Conservation (phyloP, 2,329 filamentous ascomycete genomes). For the Neonectria punicea region DNA sequence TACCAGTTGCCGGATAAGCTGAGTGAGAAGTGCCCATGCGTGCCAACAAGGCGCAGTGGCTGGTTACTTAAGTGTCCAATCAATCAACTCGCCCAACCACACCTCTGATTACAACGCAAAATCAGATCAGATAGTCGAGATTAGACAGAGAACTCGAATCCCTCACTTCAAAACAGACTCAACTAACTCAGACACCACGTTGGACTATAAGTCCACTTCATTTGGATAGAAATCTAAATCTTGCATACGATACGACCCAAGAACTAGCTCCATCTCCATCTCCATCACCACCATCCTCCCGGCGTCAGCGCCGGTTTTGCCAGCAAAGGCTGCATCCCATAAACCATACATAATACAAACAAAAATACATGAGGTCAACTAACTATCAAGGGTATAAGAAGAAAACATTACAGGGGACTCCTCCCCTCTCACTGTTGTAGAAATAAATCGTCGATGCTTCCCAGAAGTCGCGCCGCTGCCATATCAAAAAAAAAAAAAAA, state of each 20-base stretch:
- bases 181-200: background rate
- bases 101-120: background rate
- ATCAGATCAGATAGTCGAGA: background rate
- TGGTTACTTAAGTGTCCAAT: background rate
- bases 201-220: background rate
- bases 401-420: constrained; percentile 25
- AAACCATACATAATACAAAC: constrained; percentile 26
- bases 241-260: background rate
- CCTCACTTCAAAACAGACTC: background rate
- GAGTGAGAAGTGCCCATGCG: background rate
- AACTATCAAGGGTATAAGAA: constrained; percentile 34
- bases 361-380: constrained; percentile 35
- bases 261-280: constrained; percentile 2
- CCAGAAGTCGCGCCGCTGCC: constrained; percentile 39
- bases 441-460: constrained; percentile 36
- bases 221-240: constrained; percentile 14
- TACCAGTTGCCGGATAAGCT: background rate
- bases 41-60: background rate
- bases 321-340: constrained; percentile 28
- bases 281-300: background rate
- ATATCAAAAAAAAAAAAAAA: constrained; percentile 17
- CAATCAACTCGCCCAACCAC: background rate
- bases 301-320: constrained; percentile 26
- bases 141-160: background rate
- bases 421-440: constrained; percentile 30